Evolutionary conservation across 2,329 filamentous ascomycete species (phyloP).

Genomic region (Fusarium odoratissimum): DNA sequence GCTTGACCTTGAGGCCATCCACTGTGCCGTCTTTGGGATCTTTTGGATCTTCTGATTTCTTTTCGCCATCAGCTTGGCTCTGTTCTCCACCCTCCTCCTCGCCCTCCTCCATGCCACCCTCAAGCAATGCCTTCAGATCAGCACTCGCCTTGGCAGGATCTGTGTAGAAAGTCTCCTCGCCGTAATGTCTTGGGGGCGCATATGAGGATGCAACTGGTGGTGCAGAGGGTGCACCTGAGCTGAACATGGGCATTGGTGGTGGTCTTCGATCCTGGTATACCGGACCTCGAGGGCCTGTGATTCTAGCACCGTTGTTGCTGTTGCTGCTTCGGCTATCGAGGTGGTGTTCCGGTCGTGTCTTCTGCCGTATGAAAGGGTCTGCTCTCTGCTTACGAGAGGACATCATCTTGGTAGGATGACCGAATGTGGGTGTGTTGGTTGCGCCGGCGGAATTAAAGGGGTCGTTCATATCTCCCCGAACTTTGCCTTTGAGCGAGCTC

Average conservation of each 20-base stretch:
- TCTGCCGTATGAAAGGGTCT: conserved; percentile 65
- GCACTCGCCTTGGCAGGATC: conserved; percentile 78
- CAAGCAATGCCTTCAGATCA: conserved; percentile 84
- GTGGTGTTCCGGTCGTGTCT: conserved; percentile 68
- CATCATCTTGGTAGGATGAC: conserved; percentile 57
- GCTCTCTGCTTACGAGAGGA: conserved; percentile 67
- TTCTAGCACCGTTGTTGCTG: conserved; percentile 51
- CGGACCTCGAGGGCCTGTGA: conserved; percentile 61
- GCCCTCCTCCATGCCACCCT: conserved; percentile 81
- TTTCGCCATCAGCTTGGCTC: conserved; percentile 33
- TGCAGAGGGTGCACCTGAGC: conserved; percentile 50
- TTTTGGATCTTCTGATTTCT: conserved; percentile 42
- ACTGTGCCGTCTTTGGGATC: conserved; percentile 64
- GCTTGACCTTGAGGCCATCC: conserved; percentile 85
- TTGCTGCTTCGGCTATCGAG: conserved; percentile 51
- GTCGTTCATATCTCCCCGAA: conserved; percentile 25
- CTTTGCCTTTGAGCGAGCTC: conserved; percentile 42
- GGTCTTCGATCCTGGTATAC: conserved; percentile 60
- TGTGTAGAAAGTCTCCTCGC: conserved; percentile 70
- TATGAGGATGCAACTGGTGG: conserved; percentile 19
- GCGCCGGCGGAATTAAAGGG: conserved; percentile 24
- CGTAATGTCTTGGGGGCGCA: conserved; percentile 36
- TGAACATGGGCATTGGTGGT: conserved; percentile 61
- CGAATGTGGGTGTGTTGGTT: conserved; percentile 47
- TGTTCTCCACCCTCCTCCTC: conserved; percentile 59